phyloP scores from a whole-genome alignment of 306 rosid species.

The Mucuna pruriens region DNA sequence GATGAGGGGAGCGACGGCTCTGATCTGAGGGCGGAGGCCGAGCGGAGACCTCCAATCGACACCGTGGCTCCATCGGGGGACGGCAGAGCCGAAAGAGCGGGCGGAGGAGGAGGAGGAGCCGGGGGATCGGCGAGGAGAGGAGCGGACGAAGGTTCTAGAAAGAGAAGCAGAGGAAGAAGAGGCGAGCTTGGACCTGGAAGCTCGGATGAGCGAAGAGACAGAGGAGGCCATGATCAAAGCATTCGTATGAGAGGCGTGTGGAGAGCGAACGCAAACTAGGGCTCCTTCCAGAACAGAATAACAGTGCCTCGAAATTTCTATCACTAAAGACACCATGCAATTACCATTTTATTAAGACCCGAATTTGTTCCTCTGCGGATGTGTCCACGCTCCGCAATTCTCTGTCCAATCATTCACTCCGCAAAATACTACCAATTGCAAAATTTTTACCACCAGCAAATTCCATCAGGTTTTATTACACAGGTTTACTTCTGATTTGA shows the following conservation, averaged over 20 bases:
- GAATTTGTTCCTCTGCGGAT: not conserved
- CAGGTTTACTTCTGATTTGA: not conserved
- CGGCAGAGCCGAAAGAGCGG: conserved; percentile 40
- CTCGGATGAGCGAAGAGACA: conserved; percentile 69
- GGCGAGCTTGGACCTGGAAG: conserved; percentile 57
- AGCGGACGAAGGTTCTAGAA: conserved; percentile 55
- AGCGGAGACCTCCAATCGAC: conserved; percentile 67
- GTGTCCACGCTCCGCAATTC: not conserved
- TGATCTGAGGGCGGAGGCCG: conserved; percentile 84
- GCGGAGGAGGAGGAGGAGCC: conserved; percentile 52
- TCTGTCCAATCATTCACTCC: not conserved
- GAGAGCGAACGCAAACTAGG: conserved; percentile 50
- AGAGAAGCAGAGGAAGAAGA: conserved; percentile 35
- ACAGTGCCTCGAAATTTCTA: not conserved
- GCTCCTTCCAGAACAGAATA: conserved; percentile 24
- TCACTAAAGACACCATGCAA: not conserved
- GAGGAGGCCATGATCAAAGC: conserved; percentile 61
- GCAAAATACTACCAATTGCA: not conserved
- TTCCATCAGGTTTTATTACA: not conserved
- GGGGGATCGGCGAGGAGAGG: conserved; percentile 44
- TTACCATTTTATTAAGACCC: not conserved
- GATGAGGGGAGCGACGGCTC: conserved; percentile 73
- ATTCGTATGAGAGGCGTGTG: conserved; percentile 65
- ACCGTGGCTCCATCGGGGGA: conserved; percentile 79
- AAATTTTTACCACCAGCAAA: not conserved